Conservation (phyloP, 2,329 filamentous ascomycete genomes). For the Ophiosphaerella herpotricha region DNA sequence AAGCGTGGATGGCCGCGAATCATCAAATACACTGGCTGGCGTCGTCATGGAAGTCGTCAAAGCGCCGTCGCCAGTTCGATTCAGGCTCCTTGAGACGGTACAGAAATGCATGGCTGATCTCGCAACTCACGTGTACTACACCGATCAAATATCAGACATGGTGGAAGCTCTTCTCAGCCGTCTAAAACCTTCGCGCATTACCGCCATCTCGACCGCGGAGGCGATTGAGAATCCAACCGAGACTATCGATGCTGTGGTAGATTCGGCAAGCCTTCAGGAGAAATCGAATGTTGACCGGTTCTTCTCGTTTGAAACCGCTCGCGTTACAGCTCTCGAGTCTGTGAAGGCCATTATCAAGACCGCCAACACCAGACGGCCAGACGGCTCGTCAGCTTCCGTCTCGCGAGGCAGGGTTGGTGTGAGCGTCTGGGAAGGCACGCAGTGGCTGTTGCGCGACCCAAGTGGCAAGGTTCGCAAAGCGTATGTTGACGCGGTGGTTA, state of each 20-base stretch:
- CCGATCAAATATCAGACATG: conserved; percentile 95
- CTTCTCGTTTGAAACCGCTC: conserved; percentile 67
- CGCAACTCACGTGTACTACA: conserved; percentile 94
- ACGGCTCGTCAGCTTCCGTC: conserved; percentile 56
- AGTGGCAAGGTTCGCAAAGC: conserved; percentile 79
- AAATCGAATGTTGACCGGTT: conserved; percentile 60
- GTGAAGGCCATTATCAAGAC: conserved; percentile 83
- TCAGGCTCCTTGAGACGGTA: conserved; percentile 70
- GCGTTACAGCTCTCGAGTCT: conserved; percentile 70
- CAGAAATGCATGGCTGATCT: conserved; percentile 87
- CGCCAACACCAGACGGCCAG: conserved; percentile 64
- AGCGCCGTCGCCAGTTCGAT: conserved; percentile 58
- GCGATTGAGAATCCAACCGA: conserved; percentile 57
- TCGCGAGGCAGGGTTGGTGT: conserved; percentile 76
- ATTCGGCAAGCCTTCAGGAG: conserved; percentile 56
- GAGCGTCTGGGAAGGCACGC: conserved; percentile 92
- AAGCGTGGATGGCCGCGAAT: conserved; percentile 16
- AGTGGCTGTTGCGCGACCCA: conserved; percentile 84
- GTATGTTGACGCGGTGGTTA: conserved; percentile 80
- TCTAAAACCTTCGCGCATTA: conserved; percentile 67
- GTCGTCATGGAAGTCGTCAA: conserved; percentile 49
- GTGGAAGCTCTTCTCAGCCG: conserved; percentile 77
- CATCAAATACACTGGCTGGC: conserved; percentile 24
- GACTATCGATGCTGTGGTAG: conserved; percentile 55
- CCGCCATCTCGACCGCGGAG: conserved; percentile 51